phyloP scores from a whole-genome alignment of 2,329 filamentous ascomycete genomes.

The Venturia asperata region DNA sequence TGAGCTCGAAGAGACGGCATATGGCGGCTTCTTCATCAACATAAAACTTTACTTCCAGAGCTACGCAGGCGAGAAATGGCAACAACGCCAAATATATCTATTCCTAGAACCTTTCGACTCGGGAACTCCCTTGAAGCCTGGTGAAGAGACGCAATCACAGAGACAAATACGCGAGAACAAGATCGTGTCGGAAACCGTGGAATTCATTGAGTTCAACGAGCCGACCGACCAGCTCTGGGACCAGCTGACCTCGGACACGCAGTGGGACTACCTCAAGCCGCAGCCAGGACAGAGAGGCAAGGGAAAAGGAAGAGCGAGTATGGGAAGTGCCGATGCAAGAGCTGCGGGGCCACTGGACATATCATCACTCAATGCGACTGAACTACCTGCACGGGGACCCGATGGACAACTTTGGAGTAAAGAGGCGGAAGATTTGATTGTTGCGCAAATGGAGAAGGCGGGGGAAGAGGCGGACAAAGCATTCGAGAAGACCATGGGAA shows the following conservation, averaged over 20 bases:
- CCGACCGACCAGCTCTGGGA: conserved; percentile 90
- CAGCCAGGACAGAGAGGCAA: conserved; percentile 23
- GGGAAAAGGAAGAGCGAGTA: conserved; percentile 20
- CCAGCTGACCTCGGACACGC: conserved; percentile 67
- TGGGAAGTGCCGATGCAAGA: background rate
- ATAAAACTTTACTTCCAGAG: conserved; percentile 90
- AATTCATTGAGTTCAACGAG: conserved; percentile 96
- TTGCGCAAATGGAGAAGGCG: conserved; percentile 16
- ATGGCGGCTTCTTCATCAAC: conserved; percentile 96
- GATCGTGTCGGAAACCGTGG: conserved; percentile 65
- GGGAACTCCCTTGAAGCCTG: conserved; percentile 29
- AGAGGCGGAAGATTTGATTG: conserved; percentile 17
- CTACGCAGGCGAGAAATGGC: conserved; percentile 84
- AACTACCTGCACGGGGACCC: conserved; percentile 11
- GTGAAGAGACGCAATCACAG: conserved; percentile 55
- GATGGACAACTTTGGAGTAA: conserved; percentile 17
- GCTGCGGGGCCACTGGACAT: conserved; percentile 17
- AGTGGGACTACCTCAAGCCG: conserved; percentile 39
- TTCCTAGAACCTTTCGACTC: conserved; percentile 72
- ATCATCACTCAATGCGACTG: conserved; percentile 10
- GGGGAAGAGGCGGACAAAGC: conserved; percentile 14
- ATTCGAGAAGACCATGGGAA: conserved; percentile 12
- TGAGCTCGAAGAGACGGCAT: conserved; percentile 83
- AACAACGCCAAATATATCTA: conserved; percentile 89
- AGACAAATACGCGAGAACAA: conserved; percentile 52